These are phyloP conservation scores for Epichloe sibirici DNA, from an alignment of 2,329 filamentous ascomycete genomes.

Conservation along the genomic window DNA sequence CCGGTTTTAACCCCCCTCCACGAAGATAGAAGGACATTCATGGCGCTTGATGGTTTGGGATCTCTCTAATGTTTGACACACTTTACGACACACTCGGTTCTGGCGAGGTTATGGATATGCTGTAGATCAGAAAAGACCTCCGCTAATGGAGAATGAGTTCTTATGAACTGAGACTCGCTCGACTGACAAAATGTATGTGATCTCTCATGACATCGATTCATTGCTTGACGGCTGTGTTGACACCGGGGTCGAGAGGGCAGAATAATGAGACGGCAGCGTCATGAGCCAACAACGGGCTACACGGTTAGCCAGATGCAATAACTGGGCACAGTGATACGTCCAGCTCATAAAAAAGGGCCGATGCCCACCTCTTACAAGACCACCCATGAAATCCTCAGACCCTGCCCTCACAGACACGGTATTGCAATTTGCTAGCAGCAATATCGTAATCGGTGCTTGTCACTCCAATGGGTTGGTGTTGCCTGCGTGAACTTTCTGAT, in stretches of 20 bases:
- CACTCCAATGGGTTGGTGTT: background rate
- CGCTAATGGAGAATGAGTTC: background rate
- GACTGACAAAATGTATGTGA: constrained; percentile 4
- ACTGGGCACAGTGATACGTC: background rate
- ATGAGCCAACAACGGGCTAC: background rate
- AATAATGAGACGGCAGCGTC: background rate
- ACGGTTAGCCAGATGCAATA: background rate
- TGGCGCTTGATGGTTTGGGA: constrained; percentile 14
- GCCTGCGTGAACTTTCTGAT: background rate
- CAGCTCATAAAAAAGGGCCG: background rate
- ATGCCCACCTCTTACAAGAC: background rate
- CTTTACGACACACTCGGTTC: constrained; percentile 12
- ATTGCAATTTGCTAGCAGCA: background rate
- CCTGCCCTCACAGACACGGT: no score
- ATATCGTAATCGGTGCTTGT: background rate
- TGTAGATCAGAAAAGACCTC: constrained; percentile 3
- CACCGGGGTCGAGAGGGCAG: constrained; percentile 1
- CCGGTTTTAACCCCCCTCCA: constrained; percentile 69
- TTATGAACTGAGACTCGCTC: background rate
- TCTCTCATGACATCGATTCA: constrained; percentile 3
- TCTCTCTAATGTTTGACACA: constrained; percentile 12
- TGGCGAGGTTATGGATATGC: constrained; percentile 4
- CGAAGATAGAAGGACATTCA: constrained; percentile 34
- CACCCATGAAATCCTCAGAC: background rate
- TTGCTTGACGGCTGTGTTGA: constrained; percentile 7